Percentiles rank a stretch among this genome's conserved stretches.
These are phyloP conservation scores for Polyporus arcularius DNA, from an alignment of 768 basidiomycete genomes.

Conservation along the genomic window DNA sequence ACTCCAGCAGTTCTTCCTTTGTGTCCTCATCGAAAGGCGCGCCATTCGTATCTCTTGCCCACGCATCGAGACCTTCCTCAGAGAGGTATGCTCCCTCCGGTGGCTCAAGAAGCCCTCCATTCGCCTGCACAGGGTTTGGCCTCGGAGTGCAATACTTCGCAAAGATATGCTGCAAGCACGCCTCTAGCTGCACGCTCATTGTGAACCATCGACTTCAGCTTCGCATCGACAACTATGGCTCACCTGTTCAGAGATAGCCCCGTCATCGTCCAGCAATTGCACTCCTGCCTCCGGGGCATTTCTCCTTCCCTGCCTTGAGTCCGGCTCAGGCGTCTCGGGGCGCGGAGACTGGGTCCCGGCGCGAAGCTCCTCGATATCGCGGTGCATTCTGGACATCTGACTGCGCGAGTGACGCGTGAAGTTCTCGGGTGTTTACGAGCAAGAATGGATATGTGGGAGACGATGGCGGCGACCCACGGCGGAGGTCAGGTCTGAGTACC, in stretches of 20 bases:
- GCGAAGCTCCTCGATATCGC: conserved; percentile 26
- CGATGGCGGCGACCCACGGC: neutral
- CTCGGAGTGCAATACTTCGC: conserved; percentile 68
- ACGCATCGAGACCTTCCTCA: conserved; percentile 64
- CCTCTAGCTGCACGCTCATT: conserved; percentile 51
- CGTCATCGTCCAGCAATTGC: conserved; percentile 70
- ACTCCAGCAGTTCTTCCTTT: conserved; percentile 75
- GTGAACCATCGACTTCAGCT: neutral
- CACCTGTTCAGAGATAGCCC: conserved; percentile 66
- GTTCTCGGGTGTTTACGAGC: neutral
- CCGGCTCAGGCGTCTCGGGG: conserved; percentile 64
- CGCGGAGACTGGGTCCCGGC: conserved; percentile 43
- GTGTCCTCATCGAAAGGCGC: conserved; percentile 74
- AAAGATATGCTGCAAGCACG: conserved; percentile 75
- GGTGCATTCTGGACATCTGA: conserved; percentile 23
- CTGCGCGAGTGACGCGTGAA: neutral
- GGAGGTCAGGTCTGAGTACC: neutral
- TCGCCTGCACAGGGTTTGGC: conserved; percentile 10
- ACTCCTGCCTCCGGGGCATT: conserved; percentile 48
- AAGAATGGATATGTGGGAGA: neutral
- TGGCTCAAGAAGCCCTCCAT: conserved; percentile 20
- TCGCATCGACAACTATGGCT: conserved; percentile 5
- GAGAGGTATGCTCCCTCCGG: conserved; percentile 57
- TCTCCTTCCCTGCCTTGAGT: conserved; percentile 57
- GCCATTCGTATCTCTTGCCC: conserved; percentile 84